Evolutionary conservation across 2,329 filamentous ascomycete genomes (phyloP).

Genomic region (Claviceps maximensis): DNA sequence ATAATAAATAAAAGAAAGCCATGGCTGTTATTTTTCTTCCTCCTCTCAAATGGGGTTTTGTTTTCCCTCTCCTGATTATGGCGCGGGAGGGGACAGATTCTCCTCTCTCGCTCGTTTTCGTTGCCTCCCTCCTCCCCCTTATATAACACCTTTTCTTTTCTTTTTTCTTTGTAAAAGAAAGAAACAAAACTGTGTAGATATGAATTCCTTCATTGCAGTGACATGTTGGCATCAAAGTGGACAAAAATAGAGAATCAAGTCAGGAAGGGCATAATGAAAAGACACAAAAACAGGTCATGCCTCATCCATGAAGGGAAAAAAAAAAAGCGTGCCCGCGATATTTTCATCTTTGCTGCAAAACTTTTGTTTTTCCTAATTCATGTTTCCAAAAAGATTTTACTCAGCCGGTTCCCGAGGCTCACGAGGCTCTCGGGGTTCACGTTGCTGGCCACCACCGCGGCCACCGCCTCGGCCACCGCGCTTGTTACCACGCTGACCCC

Average conservation of each 20-base stretch:
- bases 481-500: constrained; percentile 35
- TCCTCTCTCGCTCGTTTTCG: not conserved
- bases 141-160: not conserved
- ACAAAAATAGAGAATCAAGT: not conserved
- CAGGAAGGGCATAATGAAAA: not conserved
- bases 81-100: not conserved
- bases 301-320: not conserved
- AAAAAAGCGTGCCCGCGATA: not conserved
- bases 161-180: not conserved
- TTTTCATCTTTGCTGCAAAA: constrained; percentile 3
- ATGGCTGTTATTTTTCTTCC: too few species aligned
- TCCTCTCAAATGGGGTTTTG: too few species aligned
- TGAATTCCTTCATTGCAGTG: not conserved
- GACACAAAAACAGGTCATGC: not conserved
- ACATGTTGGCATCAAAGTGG: not conserved
- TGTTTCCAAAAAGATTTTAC: constrained; percentile 13
- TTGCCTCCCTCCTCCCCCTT: not conserved
- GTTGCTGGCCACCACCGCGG: constrained; percentile 36
- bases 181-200: not conserved
- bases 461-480: constrained; percentile 38
- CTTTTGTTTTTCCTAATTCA: not conserved
- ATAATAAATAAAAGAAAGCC: too few species aligned
- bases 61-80: too few species aligned
- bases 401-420: constrained; percentile 21
- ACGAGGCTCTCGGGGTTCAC: constrained; percentile 32